phyloP scores from a whole-genome alignment of 129 eudicot species.

The Mikania micrantha region DNA sequence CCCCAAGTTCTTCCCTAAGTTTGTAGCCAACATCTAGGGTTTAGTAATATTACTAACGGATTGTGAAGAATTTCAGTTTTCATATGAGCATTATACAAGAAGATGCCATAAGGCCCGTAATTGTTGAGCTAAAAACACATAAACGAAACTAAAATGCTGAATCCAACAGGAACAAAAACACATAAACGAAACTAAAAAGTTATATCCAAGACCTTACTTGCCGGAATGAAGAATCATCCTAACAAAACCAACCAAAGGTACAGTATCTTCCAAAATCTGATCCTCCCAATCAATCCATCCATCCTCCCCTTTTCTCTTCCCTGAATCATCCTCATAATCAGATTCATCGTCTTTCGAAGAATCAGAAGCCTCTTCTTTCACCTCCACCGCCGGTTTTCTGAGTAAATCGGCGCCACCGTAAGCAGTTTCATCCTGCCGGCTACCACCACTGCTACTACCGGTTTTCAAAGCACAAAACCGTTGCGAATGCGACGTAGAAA shows the following conservation, averaged over 20 bases:
- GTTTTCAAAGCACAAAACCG: slow-evolving; percentile 30
- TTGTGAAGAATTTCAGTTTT: background rate
- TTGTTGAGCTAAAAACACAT: background rate
- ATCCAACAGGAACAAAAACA: background rate
- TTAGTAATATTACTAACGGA: background rate
- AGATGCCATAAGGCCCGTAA: background rate
- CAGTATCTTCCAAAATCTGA: slow-evolving; percentile 84
- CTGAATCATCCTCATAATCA: slow-evolving; percentile 28
- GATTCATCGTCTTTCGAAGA: slow-evolving; percentile 4
- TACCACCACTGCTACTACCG: slow-evolving; percentile 22
- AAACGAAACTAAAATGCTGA: background rate
- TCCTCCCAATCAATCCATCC: slow-evolving; percentile 92
- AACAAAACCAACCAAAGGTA: slow-evolving; percentile 86
- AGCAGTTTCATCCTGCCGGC: slow-evolving; percentile 23
- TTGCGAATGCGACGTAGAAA: background rate
- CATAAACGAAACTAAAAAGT: background rate
- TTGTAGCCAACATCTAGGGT: background rate
- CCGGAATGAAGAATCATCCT: slow-evolving; percentile 97
- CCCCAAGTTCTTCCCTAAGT: background rate
- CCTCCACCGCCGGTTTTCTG: slow-evolving; percentile 47
- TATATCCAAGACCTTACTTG: slow-evolving; percentile 39
- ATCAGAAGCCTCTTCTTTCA: slow-evolving; percentile 13
- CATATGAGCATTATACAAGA: background rate
- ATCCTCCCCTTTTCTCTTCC: slow-evolving; percentile 33
- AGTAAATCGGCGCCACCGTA: slow-evolving; percentile 45